Evolutionary conservation across 305 asterid species (phyloP), one percentile per base, ranked within the genome.

Genomic region (Rubia tinctorum): DNA sequence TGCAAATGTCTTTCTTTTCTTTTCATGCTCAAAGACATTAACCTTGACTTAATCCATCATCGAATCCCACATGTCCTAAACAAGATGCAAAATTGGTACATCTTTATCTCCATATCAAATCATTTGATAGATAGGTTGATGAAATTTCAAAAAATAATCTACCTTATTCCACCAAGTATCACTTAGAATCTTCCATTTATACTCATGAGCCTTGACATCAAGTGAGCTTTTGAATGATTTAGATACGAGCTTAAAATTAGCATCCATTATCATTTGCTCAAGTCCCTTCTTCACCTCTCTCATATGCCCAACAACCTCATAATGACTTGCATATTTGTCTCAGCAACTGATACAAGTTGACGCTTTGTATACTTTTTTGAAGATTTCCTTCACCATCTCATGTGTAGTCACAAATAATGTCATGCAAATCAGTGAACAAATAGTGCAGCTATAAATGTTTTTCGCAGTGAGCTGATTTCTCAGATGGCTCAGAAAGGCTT

Each of bases 41-140:
- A 1, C 3, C 34, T 68, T 68, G 30, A 23, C 23, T 0, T 14
- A 17, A 22, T 68, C 72, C 1, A 22, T 66, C 58, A 43, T 67
- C 12, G 39, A 20, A 10, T 43, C 71, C n/a, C 71, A 43, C 71
- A 43, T 68, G 7, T 68, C 58, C 10, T 67, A 67, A 14, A 44
- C 10, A n/a, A n/a, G 20, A 39, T 72, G 60, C 2, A 60, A 43
- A 42, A 60, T n/a, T 4, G 30, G 59, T 15, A 22, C 25, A 60
- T 60, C 68, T 5, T 39, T 60, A 5, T 72, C 20, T 17, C 6
- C 60, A 20, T n/a, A 30, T 20, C 30, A 11, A 22, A 72, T 13
- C 27, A 72, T 60, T 22, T 22, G 22, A 20, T 37, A 10, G 12
- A 72, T 25, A 6, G 45, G 68, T 2, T 15, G 4, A 59, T 34